These are phyloP conservation scores for Maudiozyma barnettii DNA, from an alignment of 805 yeast species.

Conservation along the genomic window DNA sequence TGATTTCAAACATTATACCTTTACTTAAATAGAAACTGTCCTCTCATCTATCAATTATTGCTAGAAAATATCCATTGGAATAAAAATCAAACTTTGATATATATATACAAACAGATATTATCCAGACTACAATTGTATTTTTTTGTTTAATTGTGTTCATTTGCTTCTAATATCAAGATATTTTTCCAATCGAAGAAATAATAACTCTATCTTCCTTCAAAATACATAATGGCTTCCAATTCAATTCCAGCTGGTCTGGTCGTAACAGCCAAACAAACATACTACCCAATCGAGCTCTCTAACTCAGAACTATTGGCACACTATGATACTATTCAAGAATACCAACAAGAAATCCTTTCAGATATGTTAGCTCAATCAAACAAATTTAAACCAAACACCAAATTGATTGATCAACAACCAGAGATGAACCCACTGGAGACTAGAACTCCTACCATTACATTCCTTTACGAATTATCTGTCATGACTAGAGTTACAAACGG, in stretches of 20 bases:
- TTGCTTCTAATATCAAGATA: neutral
- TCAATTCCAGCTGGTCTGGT: conserved; percentile 24
- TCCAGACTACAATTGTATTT: neutral
- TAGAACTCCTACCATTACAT: conserved; percentile 69
- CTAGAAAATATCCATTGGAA: no score
- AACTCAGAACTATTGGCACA: conserved; percentile 42
- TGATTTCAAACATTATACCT: no score
- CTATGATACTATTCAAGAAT: conserved; percentile 38
- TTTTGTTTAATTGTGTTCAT: neutral
- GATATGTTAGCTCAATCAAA: conserved; percentile 31
- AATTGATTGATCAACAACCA: conserved; percentile 78
- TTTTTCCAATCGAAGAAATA: neutral
- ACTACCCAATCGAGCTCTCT: conserved; percentile 44
- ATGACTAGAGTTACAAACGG: conserved; percentile 58
- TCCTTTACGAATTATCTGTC: conserved; percentile 60
- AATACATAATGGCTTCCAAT: conserved; percentile 2
- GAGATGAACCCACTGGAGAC: conserved; percentile 61
- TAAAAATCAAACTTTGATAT: no score
- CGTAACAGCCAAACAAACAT: conserved; percentile 36
- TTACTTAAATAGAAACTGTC: no score
- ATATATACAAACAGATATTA: no score
- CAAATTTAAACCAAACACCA: conserved; percentile 41
- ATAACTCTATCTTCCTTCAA: neutral
- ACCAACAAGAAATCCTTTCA: conserved; percentile 41
- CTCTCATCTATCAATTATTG: no score